Evolutionary conservation across 306 rosid species (phyloP).

Genomic region (Luffa acutangula): DNA sequence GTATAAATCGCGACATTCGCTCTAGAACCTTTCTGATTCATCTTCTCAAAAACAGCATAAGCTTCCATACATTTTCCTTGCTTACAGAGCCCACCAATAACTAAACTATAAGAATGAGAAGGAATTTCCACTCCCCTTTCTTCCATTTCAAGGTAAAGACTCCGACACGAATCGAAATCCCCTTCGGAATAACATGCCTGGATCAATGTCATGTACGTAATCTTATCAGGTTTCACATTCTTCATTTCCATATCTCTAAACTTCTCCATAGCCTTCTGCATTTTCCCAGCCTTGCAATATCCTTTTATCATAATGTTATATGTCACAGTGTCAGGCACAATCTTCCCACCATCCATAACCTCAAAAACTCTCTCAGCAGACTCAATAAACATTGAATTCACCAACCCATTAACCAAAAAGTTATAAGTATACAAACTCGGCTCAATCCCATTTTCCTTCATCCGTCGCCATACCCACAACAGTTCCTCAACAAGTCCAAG

Average conservation of each 20-base stretch:
- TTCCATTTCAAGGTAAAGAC: constrained; percentile 76
- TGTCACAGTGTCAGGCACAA: constrained; percentile 50
- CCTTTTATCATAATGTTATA: constrained; percentile 79
- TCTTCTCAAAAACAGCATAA: constrained; percentile 41
- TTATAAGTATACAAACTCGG: constrained; percentile 47
- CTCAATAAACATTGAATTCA: constrained; percentile 42
- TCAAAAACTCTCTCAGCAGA: constrained; percentile 63
- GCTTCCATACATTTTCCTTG: constrained; percentile 55
- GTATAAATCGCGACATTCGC: constrained; percentile 69
- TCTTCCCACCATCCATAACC: constrained; percentile 49
- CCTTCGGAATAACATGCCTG: constrained; percentile 59
- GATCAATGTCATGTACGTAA: constrained; percentile 60
- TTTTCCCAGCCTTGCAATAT: constrained; percentile 55
- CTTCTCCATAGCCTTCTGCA: constrained; percentile 38
- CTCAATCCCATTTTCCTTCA: constrained; percentile 54
- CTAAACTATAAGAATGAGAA: constrained; percentile 52
- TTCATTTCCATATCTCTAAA: constrained; percentile 46
- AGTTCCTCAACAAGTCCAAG: constrained; percentile 63
- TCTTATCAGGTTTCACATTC: constrained; percentile 54
- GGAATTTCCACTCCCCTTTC: constrained; percentile 57
- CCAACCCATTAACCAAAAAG: constrained; percentile 65
- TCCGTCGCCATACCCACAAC: constrained; percentile 71
- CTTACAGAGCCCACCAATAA: constrained; percentile 62
- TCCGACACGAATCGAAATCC: constrained; percentile 49
- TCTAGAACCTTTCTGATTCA: constrained; percentile 44